phyloP scores from a whole-genome alignment of 108 stramenopile genomes.

The Thalassiosira profunda region DNA sequence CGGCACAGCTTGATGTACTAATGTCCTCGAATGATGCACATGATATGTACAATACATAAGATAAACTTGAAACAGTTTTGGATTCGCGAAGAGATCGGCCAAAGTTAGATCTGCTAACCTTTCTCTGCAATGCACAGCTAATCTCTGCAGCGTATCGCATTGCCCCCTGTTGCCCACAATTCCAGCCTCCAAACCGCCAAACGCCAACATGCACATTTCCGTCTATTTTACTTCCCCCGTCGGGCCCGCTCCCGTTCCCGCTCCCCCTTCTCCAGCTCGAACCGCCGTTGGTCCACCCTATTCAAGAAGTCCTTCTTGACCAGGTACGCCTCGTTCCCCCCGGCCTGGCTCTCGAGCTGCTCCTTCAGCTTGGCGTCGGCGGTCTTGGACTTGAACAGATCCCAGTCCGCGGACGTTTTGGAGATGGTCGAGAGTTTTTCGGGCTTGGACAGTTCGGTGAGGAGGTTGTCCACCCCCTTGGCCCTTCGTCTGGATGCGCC shows the following conservation, averaged over 20 bases:
- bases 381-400: conserved; percentile 81
- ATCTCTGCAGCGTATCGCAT: no score
- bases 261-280: conserved; percentile 82
- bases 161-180: no score
- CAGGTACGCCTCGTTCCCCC: conserved; percentile 85
- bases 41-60: no score
- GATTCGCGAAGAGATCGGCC: no score
- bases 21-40: no score
- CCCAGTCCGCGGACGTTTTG: conserved; percentile 93
- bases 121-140: no score
- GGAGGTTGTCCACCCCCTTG: conserved; percentile 64
- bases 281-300: conserved; percentile 81
- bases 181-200: no score
- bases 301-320: conserved; percentile 91
- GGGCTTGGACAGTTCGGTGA: conserved; percentile 71
- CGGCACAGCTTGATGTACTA: no score
- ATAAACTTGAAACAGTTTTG: no score
- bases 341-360: conserved; percentile 75
- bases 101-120: no score
- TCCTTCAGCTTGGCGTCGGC: conserved; percentile 65
- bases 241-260: conserved; percentile 73
- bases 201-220: no score
- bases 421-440: conserved; percentile 76
- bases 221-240: conserved; percentile 28
- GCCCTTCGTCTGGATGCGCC: conserved; percentile 1